Evolutionary conservation across 129 eudicot genomes (phyloP).

Genomic region (Flaveria ramosissima): DNA sequence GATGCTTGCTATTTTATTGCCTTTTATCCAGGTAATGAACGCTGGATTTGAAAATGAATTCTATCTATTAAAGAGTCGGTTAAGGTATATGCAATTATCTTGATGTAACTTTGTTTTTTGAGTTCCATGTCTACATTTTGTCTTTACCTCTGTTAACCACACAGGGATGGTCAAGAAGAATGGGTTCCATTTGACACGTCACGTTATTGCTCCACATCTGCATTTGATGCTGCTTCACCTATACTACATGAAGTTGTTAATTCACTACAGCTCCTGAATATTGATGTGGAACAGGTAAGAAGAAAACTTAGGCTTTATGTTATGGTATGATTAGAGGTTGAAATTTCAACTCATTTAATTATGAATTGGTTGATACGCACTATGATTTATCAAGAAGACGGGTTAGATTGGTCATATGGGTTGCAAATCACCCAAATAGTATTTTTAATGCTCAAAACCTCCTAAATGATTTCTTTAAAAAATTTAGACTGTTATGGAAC

Average conservation of each 20-base stretch:
- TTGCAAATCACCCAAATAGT: not conserved
- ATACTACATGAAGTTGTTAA: slow-evolving; percentile 64
- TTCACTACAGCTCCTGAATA: slow-evolving; percentile 68
- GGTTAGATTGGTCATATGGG: not conserved
- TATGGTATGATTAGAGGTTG: not conserved
- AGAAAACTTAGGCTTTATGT: slow-evolving; percentile 8
- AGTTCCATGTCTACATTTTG: slow-evolving; percentile 7
- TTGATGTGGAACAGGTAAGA: slow-evolving; percentile 82
- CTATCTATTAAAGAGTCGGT: slow-evolving; percentile 64
- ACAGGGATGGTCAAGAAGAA: slow-evolving; percentile 76
- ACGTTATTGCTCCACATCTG: slow-evolving; percentile 72
- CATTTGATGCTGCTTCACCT: slow-evolving; percentile 86
- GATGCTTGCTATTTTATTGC: slow-evolving; percentile 23
- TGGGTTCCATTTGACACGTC: slow-evolving; percentile 86
- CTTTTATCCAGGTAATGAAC: slow-evolving; percentile 65
- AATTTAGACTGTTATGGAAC: not conserved
- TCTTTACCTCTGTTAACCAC: slow-evolving; percentile 21
- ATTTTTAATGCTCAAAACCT: not conserved
- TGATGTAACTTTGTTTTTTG: slow-evolving; percentile 16
- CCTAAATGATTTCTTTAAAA: not conserved
- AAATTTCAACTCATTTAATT: not conserved
- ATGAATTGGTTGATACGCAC: not conserved
- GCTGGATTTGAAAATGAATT: slow-evolving; percentile 97
- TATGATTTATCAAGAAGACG: not conserved
- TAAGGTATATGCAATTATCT: slow-evolving; percentile 44